These are phyloP conservation scores for Urochloa ruziziensis DNA, from an alignment of 176 grass and related monocot genomes.

Conservation along the genomic window DNA sequence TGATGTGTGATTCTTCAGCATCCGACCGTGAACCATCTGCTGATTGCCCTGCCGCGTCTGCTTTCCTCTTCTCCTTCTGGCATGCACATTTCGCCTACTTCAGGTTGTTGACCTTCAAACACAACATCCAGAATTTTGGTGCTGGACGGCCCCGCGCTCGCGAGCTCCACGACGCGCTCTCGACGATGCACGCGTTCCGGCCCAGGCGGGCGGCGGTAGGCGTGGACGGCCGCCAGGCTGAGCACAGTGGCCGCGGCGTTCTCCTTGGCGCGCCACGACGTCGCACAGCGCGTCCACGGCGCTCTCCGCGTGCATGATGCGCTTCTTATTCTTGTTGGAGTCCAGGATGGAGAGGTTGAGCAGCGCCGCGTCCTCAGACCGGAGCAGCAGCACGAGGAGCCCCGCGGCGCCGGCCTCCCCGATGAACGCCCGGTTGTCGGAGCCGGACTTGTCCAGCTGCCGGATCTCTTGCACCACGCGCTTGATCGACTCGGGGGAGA, in stretches of 20 bases:
- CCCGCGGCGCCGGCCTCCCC: constrained; percentile 73
- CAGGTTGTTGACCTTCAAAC: constrained; percentile 21
- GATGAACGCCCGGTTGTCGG: constrained; percentile 74
- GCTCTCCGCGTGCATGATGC: constrained; percentile 87
- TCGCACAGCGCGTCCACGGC: constrained; percentile 53
- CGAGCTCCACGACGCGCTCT: constrained; percentile 52
- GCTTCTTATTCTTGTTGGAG: constrained; percentile 86
- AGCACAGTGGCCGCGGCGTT: constrained; percentile 78
- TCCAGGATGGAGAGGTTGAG: constrained; percentile 92
- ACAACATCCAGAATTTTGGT: no score
- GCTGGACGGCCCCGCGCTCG: constrained; percentile 51
- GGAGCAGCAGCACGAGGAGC: constrained; percentile 68
- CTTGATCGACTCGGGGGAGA: constrained; percentile 49
- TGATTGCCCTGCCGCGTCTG: neutral
- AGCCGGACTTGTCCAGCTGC: constrained; percentile 66
- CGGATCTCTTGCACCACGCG: constrained; percentile 90
- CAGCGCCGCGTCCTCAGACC: constrained; percentile 67
- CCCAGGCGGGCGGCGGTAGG: constrained; percentile 84
- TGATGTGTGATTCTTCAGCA: constrained; percentile 23
- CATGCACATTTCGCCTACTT: constrained; percentile 27
- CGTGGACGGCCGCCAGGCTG: constrained; percentile 61
- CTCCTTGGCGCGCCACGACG: constrained; percentile 79
- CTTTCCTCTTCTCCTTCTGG: constrained; percentile 41
- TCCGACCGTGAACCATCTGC: constrained; percentile 40
- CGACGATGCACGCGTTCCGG: constrained; percentile 47